These are phyloP conservation scores for Eremomyces bilateralis DNA, from an alignment of 495 filamentous ascomycete species.

Conservation along the genomic window DNA sequence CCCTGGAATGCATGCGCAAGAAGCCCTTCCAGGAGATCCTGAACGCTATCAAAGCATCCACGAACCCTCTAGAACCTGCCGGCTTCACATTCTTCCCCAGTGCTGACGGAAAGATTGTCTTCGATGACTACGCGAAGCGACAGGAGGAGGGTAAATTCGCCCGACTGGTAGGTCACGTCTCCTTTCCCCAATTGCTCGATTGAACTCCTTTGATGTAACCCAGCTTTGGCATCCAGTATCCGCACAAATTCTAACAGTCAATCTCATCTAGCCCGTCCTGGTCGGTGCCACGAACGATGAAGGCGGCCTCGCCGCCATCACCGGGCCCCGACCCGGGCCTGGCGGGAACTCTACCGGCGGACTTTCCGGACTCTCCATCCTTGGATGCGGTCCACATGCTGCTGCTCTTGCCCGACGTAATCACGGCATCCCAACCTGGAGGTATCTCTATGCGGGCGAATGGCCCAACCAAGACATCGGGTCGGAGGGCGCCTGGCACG, in stretches of 20 bases:
- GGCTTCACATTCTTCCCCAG: neutral
- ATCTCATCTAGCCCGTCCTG: neutral
- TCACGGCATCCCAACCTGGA: neutral
- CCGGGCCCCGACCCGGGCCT: too few relatives aligned
- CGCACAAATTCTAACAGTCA: too few relatives aligned
- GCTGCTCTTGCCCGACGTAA: constrained; percentile 1
- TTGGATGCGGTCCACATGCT: neutral
- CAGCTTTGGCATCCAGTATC: too few relatives aligned
- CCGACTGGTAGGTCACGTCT: neutral
- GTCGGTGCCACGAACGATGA: neutral
- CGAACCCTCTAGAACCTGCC: neutral
- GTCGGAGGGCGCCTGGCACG: constrained; percentile 6
- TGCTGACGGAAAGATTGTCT: neutral
- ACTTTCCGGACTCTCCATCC: neutral
- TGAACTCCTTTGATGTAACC: too few relatives aligned
- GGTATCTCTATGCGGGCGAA: neutral
- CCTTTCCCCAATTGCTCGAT: neutral
- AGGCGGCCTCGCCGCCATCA: neutral
- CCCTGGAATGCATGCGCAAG: constrained; percentile 1
- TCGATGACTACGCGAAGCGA: neutral
- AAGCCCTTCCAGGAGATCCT: neutral
- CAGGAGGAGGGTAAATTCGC: neutral
- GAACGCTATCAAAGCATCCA: neutral
- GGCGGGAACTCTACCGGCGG: too few relatives aligned
- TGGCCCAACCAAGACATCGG: constrained; percentile 2